Evolutionary conservation across 2,329 filamentous ascomycete genomes (phyloP).

Genomic region (Thielaviopsis populi): DNA sequence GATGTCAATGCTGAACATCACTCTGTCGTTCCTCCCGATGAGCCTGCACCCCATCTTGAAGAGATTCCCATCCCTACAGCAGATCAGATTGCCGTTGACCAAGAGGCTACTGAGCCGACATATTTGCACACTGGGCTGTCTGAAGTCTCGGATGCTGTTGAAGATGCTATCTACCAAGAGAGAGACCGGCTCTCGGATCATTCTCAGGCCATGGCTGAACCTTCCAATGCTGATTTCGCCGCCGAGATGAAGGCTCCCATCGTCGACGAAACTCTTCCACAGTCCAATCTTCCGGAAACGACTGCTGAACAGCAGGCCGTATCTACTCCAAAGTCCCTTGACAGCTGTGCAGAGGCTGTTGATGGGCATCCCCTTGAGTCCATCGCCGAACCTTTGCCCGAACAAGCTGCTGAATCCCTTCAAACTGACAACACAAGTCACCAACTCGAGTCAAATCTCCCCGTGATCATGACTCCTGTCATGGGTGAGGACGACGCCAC

Average conservation of each 20-base stretch:
- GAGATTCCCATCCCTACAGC: too few relatives aligned
- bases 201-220: neutral
- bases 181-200: neutral
- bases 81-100: neutral
- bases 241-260: neutral
- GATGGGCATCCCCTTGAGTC: neutral
- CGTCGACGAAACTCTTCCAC: neutral
- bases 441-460: neutral
- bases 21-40: neutral
- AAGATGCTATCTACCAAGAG: neutral
- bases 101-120: neutral
- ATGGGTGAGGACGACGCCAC: neutral
- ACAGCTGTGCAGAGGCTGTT: neutral
- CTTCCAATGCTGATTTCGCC: neutral
- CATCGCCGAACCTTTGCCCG: neutral
- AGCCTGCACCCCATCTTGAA: too few relatives aligned
- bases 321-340: neutral
- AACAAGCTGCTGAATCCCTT: neutral
- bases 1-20: neutral
- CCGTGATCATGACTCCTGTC: neutral
- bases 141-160: neutral
- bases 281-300: neutral
- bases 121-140: neutral
- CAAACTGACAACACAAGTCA: neutral
- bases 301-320: neutral